Base-by-base conservation (phyloP, 352 stramenopile species). In the Paralagenidium karlingii region DNA sequence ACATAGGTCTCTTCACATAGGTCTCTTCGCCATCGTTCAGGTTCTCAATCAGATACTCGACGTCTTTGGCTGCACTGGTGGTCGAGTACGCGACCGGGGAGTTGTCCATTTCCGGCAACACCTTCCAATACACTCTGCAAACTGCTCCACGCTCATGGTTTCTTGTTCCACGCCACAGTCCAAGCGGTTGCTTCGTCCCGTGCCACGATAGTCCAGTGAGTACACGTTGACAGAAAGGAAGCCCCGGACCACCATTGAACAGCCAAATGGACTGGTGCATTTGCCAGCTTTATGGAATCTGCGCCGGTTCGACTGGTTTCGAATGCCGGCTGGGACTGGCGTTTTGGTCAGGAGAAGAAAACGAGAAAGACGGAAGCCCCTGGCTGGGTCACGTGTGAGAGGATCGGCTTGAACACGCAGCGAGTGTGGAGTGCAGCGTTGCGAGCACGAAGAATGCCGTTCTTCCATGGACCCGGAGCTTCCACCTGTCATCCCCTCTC, bases 31-130 rank as follows among this genome's bases (percentile, higher is more conserved):
- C 26, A 3, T 20, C 16, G 27, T 51, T 24, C 1, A 51, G 19
- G 15, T 18, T 21, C 16, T 46, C 37, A 3, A 47, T 26, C 16
- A 51, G 38, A 21, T 34, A 39, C 38, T 4, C 12, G 5, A 51
- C 12, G 27, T 51, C 44, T 15, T 45, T 51, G 2, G 44, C 44
- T 10, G 44, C 44, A 38, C 38, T 51, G 20, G 24, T 46, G 29
- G 38, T 51, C 45, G 15, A 16, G 18, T 15, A 51, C 32, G 19
- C 45, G 46, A 22, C 39, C 28, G 0, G 37, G 28, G 70, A 40
- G 38, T 55, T 42, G 34, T 64, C 58, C 32, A 66, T 53, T 41
- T 75, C 42, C 40, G 42, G 53, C 6, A 55, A 30, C 12, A 51
- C 22, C 29, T 51, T 38, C 27, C 6, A 15, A 24, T 32, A 7